Percentiles rank a stretch among this genome's conserved stretches.
Conservation (phyloP, 2,329 filamentous ascomycete genomes). For the Elsinoe perseae region DNA sequence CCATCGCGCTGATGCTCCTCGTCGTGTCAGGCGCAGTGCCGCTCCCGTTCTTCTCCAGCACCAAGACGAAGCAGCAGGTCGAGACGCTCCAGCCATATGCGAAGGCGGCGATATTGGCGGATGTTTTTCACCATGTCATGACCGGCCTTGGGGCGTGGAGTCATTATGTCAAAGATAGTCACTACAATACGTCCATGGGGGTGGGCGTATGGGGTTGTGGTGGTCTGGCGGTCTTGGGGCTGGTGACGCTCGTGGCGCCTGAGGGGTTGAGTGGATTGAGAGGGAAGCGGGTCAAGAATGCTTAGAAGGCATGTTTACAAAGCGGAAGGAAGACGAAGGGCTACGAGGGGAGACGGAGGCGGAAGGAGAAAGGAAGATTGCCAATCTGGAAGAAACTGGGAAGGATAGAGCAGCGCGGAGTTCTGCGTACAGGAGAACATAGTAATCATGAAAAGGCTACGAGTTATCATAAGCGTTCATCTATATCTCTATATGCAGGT, state of each 20-base stretch:
- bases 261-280: conserved; percentile 21
- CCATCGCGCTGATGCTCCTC: conserved; percentile 27
- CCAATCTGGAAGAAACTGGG: neutral
- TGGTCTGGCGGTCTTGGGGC: conserved; percentile 25
- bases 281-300: conserved; percentile 16
- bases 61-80: conserved; percentile 20
- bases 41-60: conserved; percentile 22
- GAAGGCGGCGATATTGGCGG: conserved; percentile 26
- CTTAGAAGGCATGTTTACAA: neutral
- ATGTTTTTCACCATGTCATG: conserved; percentile 31
- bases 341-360: neutral
- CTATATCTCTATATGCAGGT: neutral
- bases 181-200: conserved; percentile 30
- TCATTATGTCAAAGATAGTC: conserved; percentile 27
- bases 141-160: conserved; percentile 29
- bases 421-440: neutral
- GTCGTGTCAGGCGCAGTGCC: conserved; percentile 28
- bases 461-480: neutral
- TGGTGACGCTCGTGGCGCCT: conserved; percentile 22
- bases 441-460: neutral
- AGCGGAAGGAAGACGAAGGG: neutral
- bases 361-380: neutral
- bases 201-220: conserved; percentile 31
- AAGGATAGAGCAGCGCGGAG: neutral
- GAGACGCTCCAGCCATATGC: conserved; percentile 24